Evolutionary conservation across 257 asterid genomes (phyloP).

Genomic region (Petunia secreta): DNA sequence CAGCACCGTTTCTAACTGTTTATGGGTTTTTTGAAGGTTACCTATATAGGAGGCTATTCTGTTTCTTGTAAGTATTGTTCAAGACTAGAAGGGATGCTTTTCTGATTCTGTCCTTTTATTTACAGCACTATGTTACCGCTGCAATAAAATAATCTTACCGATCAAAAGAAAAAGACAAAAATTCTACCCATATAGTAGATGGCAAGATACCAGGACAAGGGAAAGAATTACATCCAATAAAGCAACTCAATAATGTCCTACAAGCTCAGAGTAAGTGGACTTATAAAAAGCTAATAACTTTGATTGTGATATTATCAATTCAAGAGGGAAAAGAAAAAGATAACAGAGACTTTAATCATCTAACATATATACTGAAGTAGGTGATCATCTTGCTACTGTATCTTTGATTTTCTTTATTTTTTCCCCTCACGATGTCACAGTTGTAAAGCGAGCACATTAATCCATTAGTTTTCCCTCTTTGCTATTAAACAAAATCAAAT

Average conservation of each 20-base stretch:
- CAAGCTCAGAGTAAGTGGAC: neutral
- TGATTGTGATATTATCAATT: neutral
- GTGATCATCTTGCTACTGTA: neutral
- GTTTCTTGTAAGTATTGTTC: neutral
- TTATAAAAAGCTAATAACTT: neutral
- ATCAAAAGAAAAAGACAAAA: neutral
- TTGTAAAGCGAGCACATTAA: neutral
- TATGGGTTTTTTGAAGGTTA: too few relatives aligned
- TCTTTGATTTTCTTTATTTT: neutral
- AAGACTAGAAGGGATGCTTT: neutral
- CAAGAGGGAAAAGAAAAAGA: neutral
- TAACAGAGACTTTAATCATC: neutral
- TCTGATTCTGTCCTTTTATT: neutral
- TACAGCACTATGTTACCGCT: neutral
- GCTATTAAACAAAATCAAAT: neutral
- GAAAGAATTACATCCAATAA: neutral
- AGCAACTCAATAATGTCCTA: neutral
- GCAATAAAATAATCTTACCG: neutral
- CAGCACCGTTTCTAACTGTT: too few relatives aligned
- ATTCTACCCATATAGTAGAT: neutral
- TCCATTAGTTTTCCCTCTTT: neutral
- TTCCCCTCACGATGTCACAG: neutral
- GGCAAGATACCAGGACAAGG: neutral
- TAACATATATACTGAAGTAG: neutral
- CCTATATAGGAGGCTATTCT: neutral